phyloP scores from a whole-genome alignment of 106 monocot species.

The Allium sativum region DNA sequence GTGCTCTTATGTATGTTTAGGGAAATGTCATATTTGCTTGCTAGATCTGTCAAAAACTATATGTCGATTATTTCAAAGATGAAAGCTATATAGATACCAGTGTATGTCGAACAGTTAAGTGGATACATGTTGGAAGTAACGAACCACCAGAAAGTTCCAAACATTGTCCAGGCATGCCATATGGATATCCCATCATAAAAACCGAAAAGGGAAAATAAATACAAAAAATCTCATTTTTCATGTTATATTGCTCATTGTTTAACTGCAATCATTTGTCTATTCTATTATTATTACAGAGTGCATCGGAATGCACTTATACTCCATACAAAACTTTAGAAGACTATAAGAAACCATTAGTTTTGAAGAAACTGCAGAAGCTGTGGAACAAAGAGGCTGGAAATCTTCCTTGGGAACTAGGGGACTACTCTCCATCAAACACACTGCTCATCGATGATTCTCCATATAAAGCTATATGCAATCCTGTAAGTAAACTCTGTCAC shows the following conservation, averaged over 20 bases:
- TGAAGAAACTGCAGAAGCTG: constrained; percentile 49
- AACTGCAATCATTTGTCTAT: neutral
- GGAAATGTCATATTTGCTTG: too few relatives aligned
- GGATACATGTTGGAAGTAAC: too few relatives aligned
- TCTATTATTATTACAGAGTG: constrained; percentile 21
- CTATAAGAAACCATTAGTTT: constrained; percentile 41
- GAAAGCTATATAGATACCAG: too few relatives aligned
- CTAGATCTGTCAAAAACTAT: too few relatives aligned
- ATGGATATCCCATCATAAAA: too few relatives aligned
- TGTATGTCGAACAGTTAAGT: too few relatives aligned
- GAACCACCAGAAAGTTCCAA: too few relatives aligned
- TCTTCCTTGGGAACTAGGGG: constrained; percentile 44
- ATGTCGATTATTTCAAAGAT: too few relatives aligned
- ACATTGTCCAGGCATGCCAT: too few relatives aligned
- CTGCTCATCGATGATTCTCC: constrained; percentile 55
- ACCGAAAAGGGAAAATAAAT: too few relatives aligned
- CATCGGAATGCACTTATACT: constrained; percentile 34
- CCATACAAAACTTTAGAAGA: constrained; percentile 36
- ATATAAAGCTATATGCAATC: constrained; percentile 58
- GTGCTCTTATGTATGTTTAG: too few relatives aligned
- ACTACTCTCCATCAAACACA: constrained; percentile 40
- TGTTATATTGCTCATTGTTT: neutral
- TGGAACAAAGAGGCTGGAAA: constrained; percentile 33
- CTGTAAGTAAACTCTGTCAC: constrained; percentile 17
- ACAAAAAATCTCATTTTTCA: neutral